These are phyloP conservation scores for Effrenium voratum DNA, from an alignment of 73 alveolate genomes.

Conservation along the genomic window DNA sequence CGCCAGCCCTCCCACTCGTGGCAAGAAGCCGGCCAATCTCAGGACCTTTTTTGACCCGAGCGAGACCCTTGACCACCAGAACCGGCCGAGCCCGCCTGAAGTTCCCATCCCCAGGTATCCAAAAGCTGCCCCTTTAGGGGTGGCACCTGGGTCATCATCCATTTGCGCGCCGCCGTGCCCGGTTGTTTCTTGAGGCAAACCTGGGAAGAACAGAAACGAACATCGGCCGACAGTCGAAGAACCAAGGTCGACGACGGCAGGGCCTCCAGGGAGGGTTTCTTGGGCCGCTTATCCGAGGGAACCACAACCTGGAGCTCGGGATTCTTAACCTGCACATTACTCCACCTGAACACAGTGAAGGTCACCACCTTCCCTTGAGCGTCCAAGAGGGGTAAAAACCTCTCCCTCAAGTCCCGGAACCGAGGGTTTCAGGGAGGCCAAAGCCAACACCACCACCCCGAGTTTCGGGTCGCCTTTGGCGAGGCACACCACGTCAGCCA, in stretches of 20 bases:
- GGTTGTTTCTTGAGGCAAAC: not conserved
- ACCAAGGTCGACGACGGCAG: not conserved
- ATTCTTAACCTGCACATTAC: not conserved
- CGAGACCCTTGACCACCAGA: not conserved
- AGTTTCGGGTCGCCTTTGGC: no score
- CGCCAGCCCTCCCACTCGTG: not conserved
- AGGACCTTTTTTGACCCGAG: not conserved
- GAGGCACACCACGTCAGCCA: no score
- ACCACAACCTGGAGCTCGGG: not conserved
- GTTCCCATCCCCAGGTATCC: slow-evolving; percentile 20
- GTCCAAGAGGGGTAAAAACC: no score
- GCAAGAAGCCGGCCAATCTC: not conserved
- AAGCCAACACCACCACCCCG: no score
- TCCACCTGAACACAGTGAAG: not conserved
- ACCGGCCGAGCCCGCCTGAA: not conserved
- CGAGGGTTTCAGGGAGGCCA: no score
- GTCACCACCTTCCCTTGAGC: not conserved
- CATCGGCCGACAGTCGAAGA: not conserved
- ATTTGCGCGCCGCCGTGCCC: not conserved
- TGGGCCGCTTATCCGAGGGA: not conserved
- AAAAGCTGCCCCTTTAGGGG: not conserved
- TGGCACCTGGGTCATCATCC: not conserved
- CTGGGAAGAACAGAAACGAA: not conserved
- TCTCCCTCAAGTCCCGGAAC: no score
- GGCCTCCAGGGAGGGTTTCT: not conserved